Evolutionary conservation across 106 monocot species (phyloP), one percentile per base, ranked within the genome.

Genomic region (Hemerocallis citrina): DNA sequence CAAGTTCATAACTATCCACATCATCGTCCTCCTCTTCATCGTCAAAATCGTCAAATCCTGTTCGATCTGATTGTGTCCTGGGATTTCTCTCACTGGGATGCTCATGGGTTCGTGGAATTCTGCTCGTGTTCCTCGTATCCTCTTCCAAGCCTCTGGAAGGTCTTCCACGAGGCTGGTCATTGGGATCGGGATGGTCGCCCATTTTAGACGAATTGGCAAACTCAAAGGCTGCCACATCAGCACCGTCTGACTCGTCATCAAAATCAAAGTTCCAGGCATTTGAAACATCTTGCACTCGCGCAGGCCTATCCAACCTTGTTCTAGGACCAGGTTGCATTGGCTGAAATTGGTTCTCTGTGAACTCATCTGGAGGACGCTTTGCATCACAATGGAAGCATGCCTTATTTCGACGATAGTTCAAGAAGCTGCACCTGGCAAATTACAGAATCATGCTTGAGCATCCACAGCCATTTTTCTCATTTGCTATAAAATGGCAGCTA

Each of bases 171-270:
- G 74, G 51, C 24, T 8, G 23, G 12, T 45, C 55, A 40, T 75
- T 63, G 2, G 45, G 35, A 47, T 63, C 48, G 49, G 61, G 64
- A 41, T 39, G 65, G 2, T 71, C 42, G 63, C 41, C 52, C 30
- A 19, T 25, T 68, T 70, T 77, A 34, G 74, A 42, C 48, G 81
- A 70, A 67, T 98, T 92, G 47, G 92, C 98, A 85, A 88, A 98
- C 67, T 98, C 98, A 76, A 92, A 92, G 31, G 98, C 82, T 40
- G 98, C 98, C 60, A 98, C 98, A 75, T 98, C 98, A 36, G 98
- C 98, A 57, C 98, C 98, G 72, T 98, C 98, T 33, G 89, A 85
- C 59, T 89, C 96, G 40, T 98, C 96, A 65, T 98, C 96, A 77
- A 98, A 98, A 79, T 91, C 91, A 66, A 98, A 85, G 73, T 98